phyloP scores from a whole-genome alignment of 2,329 filamentous ascomycete species.

The Colletotrichum magnum region DNA sequence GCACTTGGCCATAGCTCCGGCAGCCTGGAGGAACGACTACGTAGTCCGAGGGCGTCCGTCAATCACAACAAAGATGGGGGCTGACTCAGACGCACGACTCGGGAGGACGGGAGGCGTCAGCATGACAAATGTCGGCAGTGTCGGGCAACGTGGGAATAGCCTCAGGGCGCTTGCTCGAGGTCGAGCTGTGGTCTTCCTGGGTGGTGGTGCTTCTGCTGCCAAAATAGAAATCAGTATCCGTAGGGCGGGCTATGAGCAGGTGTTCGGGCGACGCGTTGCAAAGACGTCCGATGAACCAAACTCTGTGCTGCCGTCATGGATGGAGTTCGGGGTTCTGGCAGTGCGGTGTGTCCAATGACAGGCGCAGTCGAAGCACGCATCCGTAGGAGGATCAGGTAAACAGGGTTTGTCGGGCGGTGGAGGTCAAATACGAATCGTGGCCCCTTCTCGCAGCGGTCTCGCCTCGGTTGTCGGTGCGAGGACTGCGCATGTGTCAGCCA shows the following conservation, averaged over 20 bases:
- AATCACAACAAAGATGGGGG: neutral
- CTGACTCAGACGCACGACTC: conserved; percentile 24
- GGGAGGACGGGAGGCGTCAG: conserved; percentile 26
- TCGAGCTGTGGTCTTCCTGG: too few relatives aligned
- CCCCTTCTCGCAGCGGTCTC: conserved; percentile 4
- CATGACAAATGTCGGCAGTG: conserved; percentile 27
- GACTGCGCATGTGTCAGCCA: conserved; percentile 26
- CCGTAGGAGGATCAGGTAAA: neutral
- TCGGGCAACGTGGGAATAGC: conserved; percentile 26
- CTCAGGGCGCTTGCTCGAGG: neutral
- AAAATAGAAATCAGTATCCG: too few relatives aligned
- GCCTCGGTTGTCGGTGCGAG: conserved; percentile 36
- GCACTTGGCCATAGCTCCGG: conserved; percentile 27
- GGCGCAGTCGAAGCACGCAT: too few relatives aligned
- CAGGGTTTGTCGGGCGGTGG: conserved; percentile 18
- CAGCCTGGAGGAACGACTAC: neutral
- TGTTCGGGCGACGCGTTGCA: conserved; percentile 26
- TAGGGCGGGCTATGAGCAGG: neutral
- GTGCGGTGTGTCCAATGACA: neutral
- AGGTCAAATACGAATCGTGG: conserved; percentile 16
- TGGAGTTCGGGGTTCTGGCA: neutral
- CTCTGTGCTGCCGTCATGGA: conserved; percentile 1
- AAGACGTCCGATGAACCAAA: conserved; percentile 32
- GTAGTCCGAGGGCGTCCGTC: conserved; percentile 5
- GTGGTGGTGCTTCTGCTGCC: too few relatives aligned